These are phyloP conservation scores for Trametes polyzona DNA, from an alignment of 1,284 basidiomycete genomes.

Conservation along the genomic window DNA sequence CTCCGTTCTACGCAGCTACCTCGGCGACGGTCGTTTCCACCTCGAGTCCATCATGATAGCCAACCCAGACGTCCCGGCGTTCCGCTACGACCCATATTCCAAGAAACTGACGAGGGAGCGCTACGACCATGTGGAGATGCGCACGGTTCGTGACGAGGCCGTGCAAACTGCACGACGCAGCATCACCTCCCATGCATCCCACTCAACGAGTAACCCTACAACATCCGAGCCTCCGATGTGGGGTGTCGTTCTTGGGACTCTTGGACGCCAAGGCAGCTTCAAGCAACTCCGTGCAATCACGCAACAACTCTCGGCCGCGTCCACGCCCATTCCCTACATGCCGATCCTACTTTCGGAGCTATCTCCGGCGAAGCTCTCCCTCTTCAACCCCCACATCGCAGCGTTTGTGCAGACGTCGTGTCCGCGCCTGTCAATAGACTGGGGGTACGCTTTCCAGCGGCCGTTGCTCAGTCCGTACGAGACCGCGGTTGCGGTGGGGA, in stretches of 20 bases:
- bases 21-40: constrained; percentile 98
- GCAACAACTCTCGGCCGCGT: constrained; percentile 60
- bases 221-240: constrained; percentile 52
- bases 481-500: constrained; percentile 85
- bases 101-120: constrained; percentile 95
- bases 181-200: constrained; percentile 43
- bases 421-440: constrained; percentile 95
- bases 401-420: constrained; percentile 96
- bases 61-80: constrained; percentile 94
- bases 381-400: constrained; percentile 82
- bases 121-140: constrained; percentile 93
- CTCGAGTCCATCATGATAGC: constrained; percentile 99
- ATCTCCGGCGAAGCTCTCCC: constrained; percentile 89
- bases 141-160: constrained; percentile 73
- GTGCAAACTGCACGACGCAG: constrained; percentile 75
- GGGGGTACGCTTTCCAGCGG: constrained; percentile 94
- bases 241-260: constrained; percentile 95
- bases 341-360: constrained; percentile 95
- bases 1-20: constrained; percentile 64
- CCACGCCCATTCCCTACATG: constrained; percentile 72
- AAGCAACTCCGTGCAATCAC: constrained; percentile 88
- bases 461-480: constrained; percentile 96
- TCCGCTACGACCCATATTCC: constrained; percentile 98
- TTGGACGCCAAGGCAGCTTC: constrained; percentile 94
- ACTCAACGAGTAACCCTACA: constrained; percentile 9